Conservation (phyloP, 2,329 filamentous ascomycete species). For the Colletotrichum cereale region DNA sequence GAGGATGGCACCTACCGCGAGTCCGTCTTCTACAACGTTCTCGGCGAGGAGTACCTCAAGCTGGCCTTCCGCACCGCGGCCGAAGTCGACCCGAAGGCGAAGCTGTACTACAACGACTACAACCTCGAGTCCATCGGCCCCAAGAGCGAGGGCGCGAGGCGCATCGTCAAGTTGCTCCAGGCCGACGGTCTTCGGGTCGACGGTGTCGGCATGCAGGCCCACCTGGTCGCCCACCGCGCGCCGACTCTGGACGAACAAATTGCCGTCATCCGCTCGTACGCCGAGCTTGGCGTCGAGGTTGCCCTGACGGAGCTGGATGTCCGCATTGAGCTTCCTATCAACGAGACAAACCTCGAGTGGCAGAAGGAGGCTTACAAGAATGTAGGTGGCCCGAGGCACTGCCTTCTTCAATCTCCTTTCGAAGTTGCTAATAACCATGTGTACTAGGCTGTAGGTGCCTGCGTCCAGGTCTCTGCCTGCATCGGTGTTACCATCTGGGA, state of each 20-base stretch:
- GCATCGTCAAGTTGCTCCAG: constrained; percentile 60
- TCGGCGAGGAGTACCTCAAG: constrained; percentile 69
- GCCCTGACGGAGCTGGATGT: constrained; percentile 69
- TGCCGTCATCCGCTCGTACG: constrained; percentile 58
- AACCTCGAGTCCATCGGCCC: constrained; percentile 67
- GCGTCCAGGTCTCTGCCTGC: constrained; percentile 47
- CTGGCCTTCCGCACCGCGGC: constrained; percentile 69
- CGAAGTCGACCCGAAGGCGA: constrained; percentile 65
- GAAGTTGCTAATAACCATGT: not conserved
- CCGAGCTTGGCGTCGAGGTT: constrained; percentile 60
- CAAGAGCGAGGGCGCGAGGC: constrained; percentile 59
- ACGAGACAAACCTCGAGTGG: constrained; percentile 46
- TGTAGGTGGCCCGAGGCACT: not conserved
- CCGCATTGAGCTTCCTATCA: constrained; percentile 51
- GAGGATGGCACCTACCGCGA: constrained; percentile 67
- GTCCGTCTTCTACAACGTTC: constrained; percentile 65
- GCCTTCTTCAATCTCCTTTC: not conserved
- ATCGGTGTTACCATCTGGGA: constrained; percentile 53
- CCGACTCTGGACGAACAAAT: constrained; percentile 51
- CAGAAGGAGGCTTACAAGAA: constrained; percentile 47
- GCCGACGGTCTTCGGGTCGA: constrained; percentile 68
- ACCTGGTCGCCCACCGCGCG: constrained; percentile 68
- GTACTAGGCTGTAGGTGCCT: constrained; percentile 44
- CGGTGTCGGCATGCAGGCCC: constrained; percentile 72
- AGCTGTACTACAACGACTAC: constrained; percentile 71